Percentiles rank a stretch among this genome's conserved stretches.
phyloP scores from a whole-genome alignment of 116 monocot genomes.

The Papilionanthe hybrid region DNA sequence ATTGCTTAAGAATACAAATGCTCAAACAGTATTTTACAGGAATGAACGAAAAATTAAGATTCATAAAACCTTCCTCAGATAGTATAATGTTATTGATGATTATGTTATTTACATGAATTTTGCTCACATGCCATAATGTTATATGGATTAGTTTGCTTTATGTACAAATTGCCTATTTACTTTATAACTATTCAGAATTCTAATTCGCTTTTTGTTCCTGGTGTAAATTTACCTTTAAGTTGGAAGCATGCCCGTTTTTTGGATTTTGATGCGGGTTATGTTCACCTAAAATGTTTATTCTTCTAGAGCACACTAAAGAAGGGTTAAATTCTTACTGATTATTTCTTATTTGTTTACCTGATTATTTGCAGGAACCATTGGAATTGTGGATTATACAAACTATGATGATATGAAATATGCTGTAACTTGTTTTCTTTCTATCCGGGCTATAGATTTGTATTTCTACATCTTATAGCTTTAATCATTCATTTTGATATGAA shows the following conservation, averaged over 20 bases:
- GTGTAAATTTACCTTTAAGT: neutral
- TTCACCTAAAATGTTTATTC: neutral
- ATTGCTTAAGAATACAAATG: too few species aligned
- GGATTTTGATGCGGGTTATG: neutral
- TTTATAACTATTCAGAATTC: neutral
- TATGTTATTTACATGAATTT: neutral
- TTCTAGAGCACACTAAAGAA: neutral
- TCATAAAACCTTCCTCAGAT: neutral
- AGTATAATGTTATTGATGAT: neutral
- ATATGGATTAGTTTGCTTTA: neutral
- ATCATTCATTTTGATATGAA: neutral
- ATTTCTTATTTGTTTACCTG: neutral
- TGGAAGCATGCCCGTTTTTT: neutral
- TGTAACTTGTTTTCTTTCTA: slow-evolving; percentile 18
- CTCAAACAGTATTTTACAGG: neutral
- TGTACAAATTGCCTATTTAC: neutral
- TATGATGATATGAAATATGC: slow-evolving; percentile 90
- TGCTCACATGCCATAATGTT: neutral
- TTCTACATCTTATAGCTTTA: neutral
- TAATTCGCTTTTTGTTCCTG: neutral
- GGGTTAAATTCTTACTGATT: neutral
- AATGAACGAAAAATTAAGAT: neutral
- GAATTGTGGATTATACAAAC: slow-evolving; percentile 75
- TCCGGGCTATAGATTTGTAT: neutral
- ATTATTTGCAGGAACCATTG: slow-evolving; percentile 37